phyloP scores from a whole-genome alignment of 495 filamentous ascomycete genomes.

The Trypethelium eluteriae region DNA sequence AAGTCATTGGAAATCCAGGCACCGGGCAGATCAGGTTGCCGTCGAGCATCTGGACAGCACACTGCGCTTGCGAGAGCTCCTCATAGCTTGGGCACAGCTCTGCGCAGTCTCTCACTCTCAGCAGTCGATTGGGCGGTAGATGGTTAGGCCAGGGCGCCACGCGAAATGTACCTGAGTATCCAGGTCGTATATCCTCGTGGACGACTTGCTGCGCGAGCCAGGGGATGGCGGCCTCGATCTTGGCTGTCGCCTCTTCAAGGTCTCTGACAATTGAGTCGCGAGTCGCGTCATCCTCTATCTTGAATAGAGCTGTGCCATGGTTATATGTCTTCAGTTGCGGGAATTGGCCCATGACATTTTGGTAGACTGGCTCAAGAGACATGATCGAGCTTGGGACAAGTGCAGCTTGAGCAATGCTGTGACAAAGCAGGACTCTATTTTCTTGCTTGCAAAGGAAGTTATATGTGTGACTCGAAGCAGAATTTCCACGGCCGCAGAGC shows the following conservation, averaged over 20 bases:
- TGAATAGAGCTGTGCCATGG: constrained; percentile 33
- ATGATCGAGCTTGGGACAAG: neutral
- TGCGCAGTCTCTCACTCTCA: constrained; percentile 30
- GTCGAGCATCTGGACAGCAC: constrained; percentile 32
- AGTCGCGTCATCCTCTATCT: constrained; percentile 20
- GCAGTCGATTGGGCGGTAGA: constrained; percentile 13
- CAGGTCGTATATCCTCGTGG: constrained; percentile 21
- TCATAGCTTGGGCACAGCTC: constrained; percentile 25
- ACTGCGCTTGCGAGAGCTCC: constrained; percentile 24
- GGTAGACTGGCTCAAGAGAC: neutral
- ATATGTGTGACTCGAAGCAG: neutral
- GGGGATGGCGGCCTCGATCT: constrained; percentile 29
- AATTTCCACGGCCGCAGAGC: neutral
- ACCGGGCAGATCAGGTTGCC: constrained; percentile 24
- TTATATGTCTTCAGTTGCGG: constrained; percentile 39
- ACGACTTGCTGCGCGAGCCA: constrained; percentile 35
- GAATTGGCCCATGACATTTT: constrained; percentile 38
- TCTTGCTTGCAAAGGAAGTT: neutral
- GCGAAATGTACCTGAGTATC: constrained; percentile 31
- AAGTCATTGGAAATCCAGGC: constrained; percentile 31
- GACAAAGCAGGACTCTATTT: neutral
- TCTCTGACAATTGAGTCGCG: constrained; percentile 20
- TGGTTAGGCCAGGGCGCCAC: constrained; percentile 19
- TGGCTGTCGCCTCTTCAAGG: constrained; percentile 28
- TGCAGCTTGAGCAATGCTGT: neutral